phyloP scores from a whole-genome alignment of 352 stramenopile genomes.

The Aphanomyces stellatus region DNA sequence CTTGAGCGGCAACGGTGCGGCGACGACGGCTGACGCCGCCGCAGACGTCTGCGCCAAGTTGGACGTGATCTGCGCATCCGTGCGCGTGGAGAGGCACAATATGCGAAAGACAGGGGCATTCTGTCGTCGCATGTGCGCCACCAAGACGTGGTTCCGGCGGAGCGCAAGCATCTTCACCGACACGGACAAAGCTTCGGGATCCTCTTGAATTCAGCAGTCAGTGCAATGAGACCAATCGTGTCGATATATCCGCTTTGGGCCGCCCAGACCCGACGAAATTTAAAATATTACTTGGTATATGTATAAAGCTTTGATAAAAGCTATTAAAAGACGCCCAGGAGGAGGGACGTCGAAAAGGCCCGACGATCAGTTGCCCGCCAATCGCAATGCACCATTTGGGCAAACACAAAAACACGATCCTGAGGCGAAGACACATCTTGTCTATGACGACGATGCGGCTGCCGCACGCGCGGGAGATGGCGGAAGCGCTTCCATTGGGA shows the following conservation, averaged over 20 bases:
- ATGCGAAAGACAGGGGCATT: constrained; percentile 16
- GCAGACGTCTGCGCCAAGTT: constrained; percentile 25
- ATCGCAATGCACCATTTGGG: neutral
- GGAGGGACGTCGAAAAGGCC: no score
- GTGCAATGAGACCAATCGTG: constrained; percentile 2
- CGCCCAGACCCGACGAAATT: neutral
- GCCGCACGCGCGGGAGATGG: no score
- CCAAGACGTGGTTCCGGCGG: neutral
- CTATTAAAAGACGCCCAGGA: neutral
- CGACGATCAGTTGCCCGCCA: neutral
- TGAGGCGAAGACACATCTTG: no score
- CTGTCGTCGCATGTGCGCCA: constrained; percentile 6
- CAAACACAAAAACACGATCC: neutral
- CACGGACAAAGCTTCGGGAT: neutral
- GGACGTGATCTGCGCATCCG: constrained; percentile 12
- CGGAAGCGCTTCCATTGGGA: no score
- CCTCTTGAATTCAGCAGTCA: constrained; percentile 9
- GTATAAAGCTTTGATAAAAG: neutral
- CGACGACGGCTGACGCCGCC: neutral
- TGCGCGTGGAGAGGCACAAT: constrained; percentile 7
- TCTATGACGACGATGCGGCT: no score
- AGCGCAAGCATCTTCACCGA: constrained; percentile 1
- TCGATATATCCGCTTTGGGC: neutral
- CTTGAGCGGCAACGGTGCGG: constrained; percentile 38
- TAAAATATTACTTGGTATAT: neutral